phyloP scores from a whole-genome alignment of 768 basidiomycete species.

The Phanerochaete sordida region DNA sequence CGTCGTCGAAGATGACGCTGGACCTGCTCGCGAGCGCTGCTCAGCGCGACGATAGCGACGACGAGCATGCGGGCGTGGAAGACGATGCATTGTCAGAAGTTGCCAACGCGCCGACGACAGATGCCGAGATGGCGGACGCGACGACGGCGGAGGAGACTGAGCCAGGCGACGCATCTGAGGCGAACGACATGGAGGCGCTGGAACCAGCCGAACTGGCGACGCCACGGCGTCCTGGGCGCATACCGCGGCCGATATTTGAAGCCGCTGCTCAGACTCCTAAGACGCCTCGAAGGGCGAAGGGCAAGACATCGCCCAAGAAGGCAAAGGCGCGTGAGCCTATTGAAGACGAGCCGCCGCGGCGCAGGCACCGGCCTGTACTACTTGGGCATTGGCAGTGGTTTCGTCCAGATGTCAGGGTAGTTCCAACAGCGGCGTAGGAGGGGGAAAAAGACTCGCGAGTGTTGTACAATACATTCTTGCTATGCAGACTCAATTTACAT shows the following conservation, averaged over 20 bases:
- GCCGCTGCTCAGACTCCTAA: not conserved
- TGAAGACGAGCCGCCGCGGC: conserved; percentile 8
- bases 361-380: conserved; percentile 21
- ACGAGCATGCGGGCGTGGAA: not conserved
- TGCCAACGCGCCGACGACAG: not conserved
- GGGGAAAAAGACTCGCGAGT: not conserved
- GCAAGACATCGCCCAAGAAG: not conserved
- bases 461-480: not conserved
- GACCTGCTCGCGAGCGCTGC: conserved; percentile 2
- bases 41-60: not conserved
- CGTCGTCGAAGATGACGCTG: conserved; percentile 13
- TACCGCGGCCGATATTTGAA: not conserved
- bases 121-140: not conserved
- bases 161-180: not conserved
- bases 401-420: conserved; percentile 17
- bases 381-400: conserved; percentile 25
- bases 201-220: not conserved
- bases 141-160: not conserved
- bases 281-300: not conserved
- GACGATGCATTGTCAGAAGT: not conserved
- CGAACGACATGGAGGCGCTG: too few relatives aligned
- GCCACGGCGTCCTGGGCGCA: not conserved
- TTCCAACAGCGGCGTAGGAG: not conserved
- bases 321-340: not conserved
- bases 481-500: too few relatives aligned